Evolutionary conservation across 2,329 filamentous ascomycete genomes (phyloP).

Genomic region (Colletotrichum lentis): DNA sequence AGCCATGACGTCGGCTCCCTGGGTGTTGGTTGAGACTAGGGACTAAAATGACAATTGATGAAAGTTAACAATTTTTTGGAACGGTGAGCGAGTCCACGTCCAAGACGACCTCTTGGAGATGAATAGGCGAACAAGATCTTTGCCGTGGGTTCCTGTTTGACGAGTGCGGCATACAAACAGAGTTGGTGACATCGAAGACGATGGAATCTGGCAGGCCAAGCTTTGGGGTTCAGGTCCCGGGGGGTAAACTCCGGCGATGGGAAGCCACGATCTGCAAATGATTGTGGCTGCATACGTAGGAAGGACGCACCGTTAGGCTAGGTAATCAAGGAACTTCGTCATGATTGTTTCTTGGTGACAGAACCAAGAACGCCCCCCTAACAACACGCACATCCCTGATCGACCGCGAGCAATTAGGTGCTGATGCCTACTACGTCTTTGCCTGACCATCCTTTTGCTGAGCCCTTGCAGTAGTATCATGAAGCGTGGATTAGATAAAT

Average conservation of each 20-base stretch:
- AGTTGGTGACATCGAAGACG: constrained; percentile 23
- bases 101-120: background rate
- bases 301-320: background rate
- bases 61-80: background rate
- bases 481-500: background rate
- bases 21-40: background rate
- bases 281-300: constrained; percentile 1
- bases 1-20: constrained; percentile 44
- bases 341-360: background rate
- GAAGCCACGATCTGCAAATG: constrained; percentile 26
- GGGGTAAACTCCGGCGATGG: constrained; percentile 25
- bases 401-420: background rate
- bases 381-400: background rate
- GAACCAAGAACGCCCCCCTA: constrained; percentile 9
- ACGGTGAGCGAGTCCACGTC: background rate
- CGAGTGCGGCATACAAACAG: background rate
- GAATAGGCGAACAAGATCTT: background rate
- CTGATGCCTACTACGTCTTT: background rate
- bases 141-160: background rate
- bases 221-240: background rate
- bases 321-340: constrained; percentile 18
- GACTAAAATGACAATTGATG: background rate
- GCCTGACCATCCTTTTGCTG: background rate
- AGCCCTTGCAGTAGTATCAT: background rate
- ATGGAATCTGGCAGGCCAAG: constrained; percentile 32